Base-by-base conservation (phyloP, 306 rosid species). In the Cyamopsis tetragonoloba region DNA sequence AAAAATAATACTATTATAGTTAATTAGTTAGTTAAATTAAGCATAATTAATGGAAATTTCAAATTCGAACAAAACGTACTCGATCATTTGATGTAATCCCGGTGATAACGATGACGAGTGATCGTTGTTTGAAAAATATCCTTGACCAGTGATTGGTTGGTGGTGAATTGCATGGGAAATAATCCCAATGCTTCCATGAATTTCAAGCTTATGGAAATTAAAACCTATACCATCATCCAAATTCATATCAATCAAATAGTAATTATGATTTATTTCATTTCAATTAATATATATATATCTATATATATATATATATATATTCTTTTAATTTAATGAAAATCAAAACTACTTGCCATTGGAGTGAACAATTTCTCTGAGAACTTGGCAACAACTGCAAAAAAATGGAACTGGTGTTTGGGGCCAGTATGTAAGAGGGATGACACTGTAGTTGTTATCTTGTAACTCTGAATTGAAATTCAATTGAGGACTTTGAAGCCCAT, bases 101-200 rank as follows among this genome's bases (percentile, higher is more conserved):
- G n/a, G n/a, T n/a, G n/a, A n/a, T n/a, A n/a, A n/a, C n/a, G n/a
- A n/a, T n/a, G n/a, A n/a, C n/a, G n/a, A n/a, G n/a, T n/a, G n/a
- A n/a, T n/a, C n/a, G n/a, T n/a, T n/a, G n/a, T n/a, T n/a, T n/a
- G n/a, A n/a, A n/a, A n/a, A n/a, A n/a, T n/a, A n/a, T n/a, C n/a
- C n/a, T n/a, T n/a, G n/a, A n/a, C n/a, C n/a, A n/a, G n/a, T n/a
- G n/a, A n/a, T n/a, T n/a, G n/a, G n/a, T n/a, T n/a, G n/a, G n/a
- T 28, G 60, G 18, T 81, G 67, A 74, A 93, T 50, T 14, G 85
- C 99, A 75, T 93, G 99, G 34, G 78, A 48, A 60, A 88, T 65
- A 17, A 74, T 2, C 18, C 91, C 97, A 0, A 83, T 46, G 46
- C 79, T 77, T 78, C 97, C 96, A 64, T 91, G 96, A 53, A 91